Evolutionary conservation across 257 asterid species (phyloP), one percentile per base, ranked within the genome.

Genomic region (Ajuga chamaepitys): DNA sequence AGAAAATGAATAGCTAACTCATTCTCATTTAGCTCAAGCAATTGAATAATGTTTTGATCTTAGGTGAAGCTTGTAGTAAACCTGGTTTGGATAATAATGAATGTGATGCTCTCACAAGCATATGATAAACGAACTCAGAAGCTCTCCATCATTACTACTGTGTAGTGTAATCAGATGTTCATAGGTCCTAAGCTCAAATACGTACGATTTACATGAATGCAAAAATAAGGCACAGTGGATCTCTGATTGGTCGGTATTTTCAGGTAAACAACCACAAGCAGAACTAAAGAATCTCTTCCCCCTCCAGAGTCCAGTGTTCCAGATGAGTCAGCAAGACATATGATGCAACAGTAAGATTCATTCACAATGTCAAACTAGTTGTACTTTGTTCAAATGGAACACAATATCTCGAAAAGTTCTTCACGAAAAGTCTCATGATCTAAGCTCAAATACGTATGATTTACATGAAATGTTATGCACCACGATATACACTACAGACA

Each of bases 101-200:
- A 24, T 45, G 53, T 63, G 71, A 59, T 34, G 55, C 58, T 52
- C 60, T 22, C 70, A 59, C 44, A 34, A 52, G 45, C 44, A 54
- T 45, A 30, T 25, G 25, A 44, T 5, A 22, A 21, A 28, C 14
- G n/a, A 20, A 35, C 11, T 52, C 14, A 11, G 21, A 13, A 16
- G 11, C 38, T 44, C 38, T 14, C 58, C 11, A 41, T 0, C 32
- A 20, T 12, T 9, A 42, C 37, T 34, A 10, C 28, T 32, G 41
- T 9, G 45, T 7, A 9, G 21, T 64, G 7, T 32, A 44, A 32
- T 13, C 45, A 63, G 26, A 21, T 28, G 3, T 48, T 3, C 42
- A 46, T 13, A 10, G 26, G 1, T 28, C 47, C 47, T n/a, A n/a
- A n/a, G n/a, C 18, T 32, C 40, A 9, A 17, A 18, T 46, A 14